Conservation (phyloP, 306 rosid species). For the Nissolia schottii region DNA sequence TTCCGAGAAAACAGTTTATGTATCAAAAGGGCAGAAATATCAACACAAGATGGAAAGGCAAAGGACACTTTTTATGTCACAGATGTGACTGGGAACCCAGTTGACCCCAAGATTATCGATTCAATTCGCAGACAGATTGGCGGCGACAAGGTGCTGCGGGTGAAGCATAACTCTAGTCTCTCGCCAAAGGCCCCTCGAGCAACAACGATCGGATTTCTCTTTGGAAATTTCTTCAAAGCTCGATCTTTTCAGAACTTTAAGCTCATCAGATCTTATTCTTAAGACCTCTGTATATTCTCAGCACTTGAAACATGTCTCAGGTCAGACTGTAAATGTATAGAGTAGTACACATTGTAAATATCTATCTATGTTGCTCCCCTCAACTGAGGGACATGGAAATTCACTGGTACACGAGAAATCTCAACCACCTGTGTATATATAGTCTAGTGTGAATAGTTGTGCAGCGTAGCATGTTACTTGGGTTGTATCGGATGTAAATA, state of each 20-base stretch:
- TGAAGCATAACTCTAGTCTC: constrained; percentile 49
- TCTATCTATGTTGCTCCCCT: constrained; percentile 12
- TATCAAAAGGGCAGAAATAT: constrained; percentile 88
- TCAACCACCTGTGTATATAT: background rate
- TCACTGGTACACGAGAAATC: constrained; percentile 12
- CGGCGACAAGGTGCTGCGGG: constrained; percentile 50
- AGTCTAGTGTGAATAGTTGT: constrained; percentile 17
- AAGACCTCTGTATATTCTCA: constrained; percentile 29
- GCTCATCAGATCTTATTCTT: constrained; percentile 73
- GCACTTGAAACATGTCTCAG: constrained; percentile 5
- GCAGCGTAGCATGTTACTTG: constrained; percentile 10
- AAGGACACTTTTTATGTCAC: constrained; percentile 78
- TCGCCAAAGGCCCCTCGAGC: constrained; percentile 46
- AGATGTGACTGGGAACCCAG: constrained; percentile 75
- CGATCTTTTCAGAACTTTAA: constrained; percentile 68
- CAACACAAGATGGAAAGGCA: constrained; percentile 67
- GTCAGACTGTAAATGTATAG: constrained; percentile 12
- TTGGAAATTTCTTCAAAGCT: constrained; percentile 69
- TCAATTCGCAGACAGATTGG: constrained; percentile 82
- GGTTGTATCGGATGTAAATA: constrained; percentile 21
- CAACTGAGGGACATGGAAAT: constrained; percentile 8
- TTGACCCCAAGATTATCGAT: constrained; percentile 68
- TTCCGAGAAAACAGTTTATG: constrained; percentile 88
- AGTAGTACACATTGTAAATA: constrained; percentile 25
- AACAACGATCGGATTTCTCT: constrained; percentile 58